These are phyloP conservation scores for Phymatotrichopsis omnivora DNA, from an alignment of 2,329 filamentous ascomycete species.

Conservation along the genomic window DNA sequence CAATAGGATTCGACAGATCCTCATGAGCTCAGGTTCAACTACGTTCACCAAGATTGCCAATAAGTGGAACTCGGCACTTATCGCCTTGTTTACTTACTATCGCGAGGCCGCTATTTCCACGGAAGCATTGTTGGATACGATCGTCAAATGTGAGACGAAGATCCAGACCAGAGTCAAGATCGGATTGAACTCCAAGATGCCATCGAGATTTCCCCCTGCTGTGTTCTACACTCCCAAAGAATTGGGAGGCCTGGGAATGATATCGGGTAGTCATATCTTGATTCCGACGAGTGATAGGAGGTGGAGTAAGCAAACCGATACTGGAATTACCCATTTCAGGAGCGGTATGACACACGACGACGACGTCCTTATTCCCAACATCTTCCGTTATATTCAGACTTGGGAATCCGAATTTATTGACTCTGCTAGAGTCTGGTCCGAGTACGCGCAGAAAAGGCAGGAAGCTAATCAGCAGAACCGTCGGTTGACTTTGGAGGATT, in stretches of 20 bases:
- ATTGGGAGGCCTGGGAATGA: conserved; percentile 94
- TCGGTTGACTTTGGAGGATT: conserved; percentile 82
- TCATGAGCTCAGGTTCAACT: conserved; percentile 98
- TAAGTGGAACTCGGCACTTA: conserved; percentile 98
- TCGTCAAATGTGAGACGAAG: conserved; percentile 99
- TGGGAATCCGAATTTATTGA: conserved; percentile 99
- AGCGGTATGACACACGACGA: conserved; percentile 98
- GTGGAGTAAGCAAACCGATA: conserved; percentile 97
- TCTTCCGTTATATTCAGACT: conserved; percentile 97
- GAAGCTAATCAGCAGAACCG: conserved; percentile 97
- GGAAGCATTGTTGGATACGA: conserved; percentile 85
- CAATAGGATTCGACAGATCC: conserved; percentile 93
- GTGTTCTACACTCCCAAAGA: conserved; percentile 99
- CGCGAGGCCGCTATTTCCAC: conserved; percentile 95
- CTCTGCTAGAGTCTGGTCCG: conserved; percentile 97
- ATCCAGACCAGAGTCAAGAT: conserved; percentile 99
- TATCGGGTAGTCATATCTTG: conserved; percentile 93
- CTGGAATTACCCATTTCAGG: conserved; percentile 91
- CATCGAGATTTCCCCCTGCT: conserved; percentile 91
- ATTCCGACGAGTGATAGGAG: conserved; percentile 96
- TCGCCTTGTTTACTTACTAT: conserved; percentile 97
- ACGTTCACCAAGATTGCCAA: conserved; percentile 99
- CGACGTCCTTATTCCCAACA: conserved; percentile 95
- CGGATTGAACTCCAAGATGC: conserved; percentile 98
- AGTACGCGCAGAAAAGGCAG: conserved; percentile 94